Evolutionary conservation across 176 grass and related monocot genomes (phyloP), one percentile per base, ranked within the genome.

Genomic region (Oryza australiensis): DNA sequence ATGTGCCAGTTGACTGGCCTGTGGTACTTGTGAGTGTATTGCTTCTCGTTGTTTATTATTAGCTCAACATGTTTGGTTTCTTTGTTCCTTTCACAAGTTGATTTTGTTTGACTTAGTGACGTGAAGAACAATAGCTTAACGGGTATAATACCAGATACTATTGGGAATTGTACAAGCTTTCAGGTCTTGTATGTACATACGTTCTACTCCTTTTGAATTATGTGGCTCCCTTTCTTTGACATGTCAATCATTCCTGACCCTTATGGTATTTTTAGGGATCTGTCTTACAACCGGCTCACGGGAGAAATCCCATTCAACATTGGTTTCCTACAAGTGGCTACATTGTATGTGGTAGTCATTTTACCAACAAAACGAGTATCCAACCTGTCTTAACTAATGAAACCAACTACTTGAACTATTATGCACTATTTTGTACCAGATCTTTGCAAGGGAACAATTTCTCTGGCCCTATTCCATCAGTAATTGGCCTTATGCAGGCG

Each of bases 401-500:
- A 76, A 48, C 53, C 15, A 33, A 7, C 42, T 24, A 88, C 66
- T 33, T 80, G 29, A 51, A 34, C 23, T 28, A 30, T 26, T 62
- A 46, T 67, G 46, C 37, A 13, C 53, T 43, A 9, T 34, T 73
- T 14, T 93, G 9, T 72, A 35, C 75, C 66, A 99, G 97, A 75
- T 99, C 97, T 22, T 86, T 99, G 91, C 97, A 99, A 92, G 93
- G 87, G 77, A 99, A 99, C 80, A 94, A 82, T 55, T 94, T 99
- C 76, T 43, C 86, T 16, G 97, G 97, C 64, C 81, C 85, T 23
- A 92, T 99, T 90, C 97, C 97, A 76, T 91, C 93, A 37, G 97
- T 99, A 10, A 94, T 99, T 84, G 97, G 97, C 64, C 91, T 99
- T 18, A 99, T 99, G 97, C 97, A 99, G 79, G 97, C 97, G 7